Evolutionary conservation across 1,139 yeast species (phyloP).

Genomic region (Arxiozyma slooffiae): DNA sequence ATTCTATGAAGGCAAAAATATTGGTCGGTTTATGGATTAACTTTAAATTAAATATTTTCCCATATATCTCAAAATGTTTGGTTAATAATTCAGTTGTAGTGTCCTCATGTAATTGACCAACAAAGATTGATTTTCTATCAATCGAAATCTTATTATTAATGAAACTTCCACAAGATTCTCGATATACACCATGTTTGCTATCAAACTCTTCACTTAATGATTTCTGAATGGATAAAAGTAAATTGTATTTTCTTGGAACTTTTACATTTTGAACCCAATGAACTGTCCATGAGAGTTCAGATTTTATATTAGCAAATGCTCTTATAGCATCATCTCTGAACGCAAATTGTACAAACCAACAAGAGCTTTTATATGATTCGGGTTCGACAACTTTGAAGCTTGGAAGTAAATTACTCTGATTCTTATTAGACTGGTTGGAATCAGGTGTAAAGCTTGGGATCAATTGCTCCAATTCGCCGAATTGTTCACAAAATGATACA

Average conservation of each 20-base stretch:
- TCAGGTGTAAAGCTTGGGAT: conserved; percentile 38
- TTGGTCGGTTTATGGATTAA: conserved; percentile 44
- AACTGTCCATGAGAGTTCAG: conserved; percentile 43
- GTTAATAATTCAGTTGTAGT: conserved; percentile 47
- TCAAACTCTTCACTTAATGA: conserved; percentile 4
- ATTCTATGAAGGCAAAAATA: conserved; percentile 67
- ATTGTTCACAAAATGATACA: conserved; percentile 36
- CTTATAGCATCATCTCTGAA: conserved; percentile 85
- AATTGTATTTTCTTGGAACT: conserved; percentile 30
- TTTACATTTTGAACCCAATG: conserved; percentile 85
- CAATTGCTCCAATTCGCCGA: conserved; percentile 68
- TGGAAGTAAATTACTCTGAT: neutral
- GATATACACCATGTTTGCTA: neutral
- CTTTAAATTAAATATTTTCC: conserved; percentile 44
- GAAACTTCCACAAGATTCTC: conserved; percentile 1
- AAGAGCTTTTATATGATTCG: conserved; percentile 23
- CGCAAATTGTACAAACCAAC: conserved; percentile 76
- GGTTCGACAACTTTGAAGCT: neutral
- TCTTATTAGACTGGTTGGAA: neutral
- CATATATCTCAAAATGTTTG: conserved; percentile 58
- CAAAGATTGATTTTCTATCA: conserved; percentile 64
- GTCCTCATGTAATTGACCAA: conserved; percentile 56
- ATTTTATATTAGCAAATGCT: conserved; percentile 65
- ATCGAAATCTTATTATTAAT: conserved; percentile 33
- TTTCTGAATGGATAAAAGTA: conserved; percentile 6